A percentile compares a stretch with the other conserved stretches of the same genome.
These are phyloP conservation scores for Vitis cinerea DNA, from an alignment of 164 flowering plant genomes.

Conservation along the genomic window DNA sequence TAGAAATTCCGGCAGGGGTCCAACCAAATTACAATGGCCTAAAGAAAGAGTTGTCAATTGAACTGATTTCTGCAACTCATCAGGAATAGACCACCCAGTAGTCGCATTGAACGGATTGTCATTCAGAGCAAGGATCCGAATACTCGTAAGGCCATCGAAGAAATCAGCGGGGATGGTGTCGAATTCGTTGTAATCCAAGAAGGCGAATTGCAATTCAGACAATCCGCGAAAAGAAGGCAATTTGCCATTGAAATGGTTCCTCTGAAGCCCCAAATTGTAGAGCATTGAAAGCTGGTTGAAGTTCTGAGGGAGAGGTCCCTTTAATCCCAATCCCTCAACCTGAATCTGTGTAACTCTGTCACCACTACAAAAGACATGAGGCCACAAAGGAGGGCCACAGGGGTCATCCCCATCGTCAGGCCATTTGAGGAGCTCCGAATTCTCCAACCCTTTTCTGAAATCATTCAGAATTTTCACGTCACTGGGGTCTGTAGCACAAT, in stretches of 20 bases:
- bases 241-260: constrained; percentile 55
- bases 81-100: constrained; percentile 71
- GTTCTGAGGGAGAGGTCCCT: constrained; percentile 63
- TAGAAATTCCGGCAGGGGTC: constrained; percentile 61
- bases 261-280: constrained; percentile 65
- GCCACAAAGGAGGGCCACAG: constrained; percentile 68
- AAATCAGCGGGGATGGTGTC: constrained; percentile 75
- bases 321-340: constrained; percentile 51
- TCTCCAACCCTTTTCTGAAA: constrained; percentile 65
- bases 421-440: constrained; percentile 76
- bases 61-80: constrained; percentile 36
- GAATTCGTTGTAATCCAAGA: constrained; percentile 61
- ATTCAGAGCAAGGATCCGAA: constrained; percentile 68
- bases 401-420: constrained; percentile 63
- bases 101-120: constrained; percentile 56
- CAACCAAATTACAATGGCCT: constrained; percentile 44
- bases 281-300: constrained; percentile 63
- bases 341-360: constrained; percentile 75
- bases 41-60: constrained; percentile 60
- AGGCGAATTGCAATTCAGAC: constrained; percentile 54
- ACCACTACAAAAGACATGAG: constrained; percentile 56
- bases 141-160: constrained; percentile 48
- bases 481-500: constrained; percentile 48
- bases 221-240: constrained; percentile 76
- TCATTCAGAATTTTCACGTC: constrained; percentile 58